Conservation (phyloP, 306 rosid species). For the Myrica gale region DNA sequence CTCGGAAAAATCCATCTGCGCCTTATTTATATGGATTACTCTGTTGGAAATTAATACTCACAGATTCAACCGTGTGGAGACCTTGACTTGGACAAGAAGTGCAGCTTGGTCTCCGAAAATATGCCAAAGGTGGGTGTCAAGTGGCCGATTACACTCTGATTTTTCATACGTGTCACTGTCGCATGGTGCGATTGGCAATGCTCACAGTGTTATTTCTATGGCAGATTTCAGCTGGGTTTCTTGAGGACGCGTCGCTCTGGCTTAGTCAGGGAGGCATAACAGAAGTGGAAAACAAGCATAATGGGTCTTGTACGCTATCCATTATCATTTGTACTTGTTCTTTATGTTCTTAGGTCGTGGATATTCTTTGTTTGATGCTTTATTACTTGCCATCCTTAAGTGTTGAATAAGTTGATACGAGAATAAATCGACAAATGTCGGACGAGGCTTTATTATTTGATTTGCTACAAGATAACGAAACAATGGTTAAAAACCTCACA, state of each 20-base stretch:
- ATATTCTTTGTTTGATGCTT: background rate
- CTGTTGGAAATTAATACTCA: background rate
- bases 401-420: too few species aligned
- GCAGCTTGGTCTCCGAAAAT: conserved; percentile 50
- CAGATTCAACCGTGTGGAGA: conserved; percentile 69
- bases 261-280: conserved; percentile 31
- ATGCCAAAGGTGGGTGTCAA: conserved; percentile 47
- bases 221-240: conserved; percentile 64
- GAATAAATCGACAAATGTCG: too few species aligned
- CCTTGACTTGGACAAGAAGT: conserved; percentile 48
- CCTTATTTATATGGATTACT: background rate
- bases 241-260: conserved; percentile 48
- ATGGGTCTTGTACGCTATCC: background rate
- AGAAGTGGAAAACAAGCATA: conserved; percentile 12
- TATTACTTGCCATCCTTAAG: background rate
- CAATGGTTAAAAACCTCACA: too few species aligned
- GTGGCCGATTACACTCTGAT: conserved; percentile 9
- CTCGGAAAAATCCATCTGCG: background rate
- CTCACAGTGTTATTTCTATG: background rate
- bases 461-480: too few species aligned
- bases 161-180: background rate
- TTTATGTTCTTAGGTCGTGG: background rate
- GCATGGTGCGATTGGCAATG: background rate
- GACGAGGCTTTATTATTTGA: too few species aligned
- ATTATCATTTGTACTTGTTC: background rate